Evolutionary conservation across 2,329 filamentous ascomycete species (phyloP).

Genomic region (Aspergillus ustus): DNA sequence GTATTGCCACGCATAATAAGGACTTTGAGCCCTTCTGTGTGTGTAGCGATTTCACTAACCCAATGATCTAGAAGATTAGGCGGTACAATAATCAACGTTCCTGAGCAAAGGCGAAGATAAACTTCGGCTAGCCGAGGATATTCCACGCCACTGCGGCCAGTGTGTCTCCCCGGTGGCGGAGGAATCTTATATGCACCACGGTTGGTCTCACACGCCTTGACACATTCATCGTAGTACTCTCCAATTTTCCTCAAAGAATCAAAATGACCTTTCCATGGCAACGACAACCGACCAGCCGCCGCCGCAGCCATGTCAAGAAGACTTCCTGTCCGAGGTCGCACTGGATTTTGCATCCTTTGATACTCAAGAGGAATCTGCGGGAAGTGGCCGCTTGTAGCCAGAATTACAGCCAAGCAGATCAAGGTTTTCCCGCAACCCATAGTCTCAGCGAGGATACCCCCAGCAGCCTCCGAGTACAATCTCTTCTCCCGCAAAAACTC

Average conservation of each 20-base stretch:
- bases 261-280: slow-evolving; percentile 73
- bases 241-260: slow-evolving; percentile 55
- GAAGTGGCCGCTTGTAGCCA: slow-evolving; percentile 73
- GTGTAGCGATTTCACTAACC: slow-evolving; percentile 78
- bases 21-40: slow-evolving; percentile 69
- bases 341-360: slow-evolving; percentile 47
- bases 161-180: slow-evolving; percentile 46
- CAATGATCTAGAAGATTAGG: slow-evolving; percentile 84
- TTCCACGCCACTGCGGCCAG: slow-evolving; percentile 47
- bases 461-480: slow-evolving; percentile 73
- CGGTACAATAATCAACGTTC: slow-evolving; percentile 80
- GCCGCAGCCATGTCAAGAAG: slow-evolving; percentile 78
- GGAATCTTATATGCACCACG: slow-evolving; percentile 64
- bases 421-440: slow-evolving; percentile 78
- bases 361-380: slow-evolving; percentile 69
- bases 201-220: slow-evolving; percentile 61
- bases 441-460: slow-evolving; percentile 62
- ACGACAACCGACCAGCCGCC: slow-evolving; percentile 65
- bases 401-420: slow-evolving; percentile 77
- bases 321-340: slow-evolving; percentile 60
- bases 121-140: slow-evolving; percentile 46
- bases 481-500: slow-evolving; percentile 67
- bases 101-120: slow-evolving; percentile 65
- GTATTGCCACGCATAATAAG: slow-evolving; percentile 63
- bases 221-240: slow-evolving; percentile 59